A percentile compares a stretch with the other conserved stretches of the same genome.
Conservation (phyloP, 345 rosid genomes). For the Angophora floribunda region DNA sequence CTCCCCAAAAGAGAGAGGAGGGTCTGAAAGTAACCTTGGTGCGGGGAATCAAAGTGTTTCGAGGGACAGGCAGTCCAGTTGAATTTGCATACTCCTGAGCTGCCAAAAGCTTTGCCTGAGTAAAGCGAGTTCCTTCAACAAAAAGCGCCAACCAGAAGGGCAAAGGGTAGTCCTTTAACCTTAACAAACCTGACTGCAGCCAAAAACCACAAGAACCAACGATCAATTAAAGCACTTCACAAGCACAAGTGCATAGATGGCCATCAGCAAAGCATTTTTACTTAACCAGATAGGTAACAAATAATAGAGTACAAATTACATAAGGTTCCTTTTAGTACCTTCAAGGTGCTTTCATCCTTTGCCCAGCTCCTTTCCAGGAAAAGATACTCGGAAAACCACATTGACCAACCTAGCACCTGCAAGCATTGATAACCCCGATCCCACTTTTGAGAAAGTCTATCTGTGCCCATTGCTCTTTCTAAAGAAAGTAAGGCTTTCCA, state of each 20-base stretch:
- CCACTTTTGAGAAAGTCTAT: not conserved
- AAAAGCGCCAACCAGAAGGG: slow-evolving; percentile 99
- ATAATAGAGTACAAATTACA: not conserved
- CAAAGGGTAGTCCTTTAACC: slow-evolving; percentile 68
- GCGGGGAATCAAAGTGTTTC: slow-evolving; percentile 93
- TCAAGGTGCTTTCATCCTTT: slow-evolving; percentile 76
- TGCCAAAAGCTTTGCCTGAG: slow-evolving; percentile 86
- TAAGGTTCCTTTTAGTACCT: slow-evolving; percentile 17
- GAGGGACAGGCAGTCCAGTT: slow-evolving; percentile 74
- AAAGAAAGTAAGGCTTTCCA: not conserved
- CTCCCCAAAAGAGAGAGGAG: not conserved
- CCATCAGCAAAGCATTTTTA: not conserved
- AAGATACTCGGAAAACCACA: slow-evolving; percentile 98
- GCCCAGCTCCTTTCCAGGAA: slow-evolving; percentile 93
- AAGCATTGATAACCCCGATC: not conserved
- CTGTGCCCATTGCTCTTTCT: not conserved
- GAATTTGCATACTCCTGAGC: slow-evolving; percentile 91
- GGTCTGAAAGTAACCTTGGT: slow-evolving; percentile 50
- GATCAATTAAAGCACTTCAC: not conserved
- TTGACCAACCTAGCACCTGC: slow-evolving; percentile 99
- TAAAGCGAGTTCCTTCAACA: slow-evolving; percentile 98
- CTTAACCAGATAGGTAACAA: not conserved
- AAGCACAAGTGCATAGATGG: not conserved
- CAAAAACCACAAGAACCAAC: slow-evolving; percentile 2
- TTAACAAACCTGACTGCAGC: slow-evolving; percentile 81